phyloP scores from a whole-genome alignment of 371 early-diverging fungal species.

The Quaeritorhiza haematococci region DNA sequence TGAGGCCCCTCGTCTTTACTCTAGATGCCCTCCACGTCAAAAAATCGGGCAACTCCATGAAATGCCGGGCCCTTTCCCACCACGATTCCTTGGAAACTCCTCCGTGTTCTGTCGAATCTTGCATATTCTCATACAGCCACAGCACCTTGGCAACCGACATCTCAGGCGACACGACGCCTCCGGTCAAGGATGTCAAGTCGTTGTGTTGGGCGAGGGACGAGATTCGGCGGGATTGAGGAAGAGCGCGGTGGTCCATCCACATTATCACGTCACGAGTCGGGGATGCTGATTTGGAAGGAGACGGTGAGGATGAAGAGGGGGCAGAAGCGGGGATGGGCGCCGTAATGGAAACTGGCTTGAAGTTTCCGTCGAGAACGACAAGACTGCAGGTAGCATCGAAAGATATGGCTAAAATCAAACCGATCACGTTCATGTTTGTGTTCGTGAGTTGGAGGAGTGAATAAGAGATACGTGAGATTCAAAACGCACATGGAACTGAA shows the following conservation, averaged over 20 bases:
- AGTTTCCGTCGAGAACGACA: slow-evolving; percentile 47
- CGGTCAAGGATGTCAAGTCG: no score
- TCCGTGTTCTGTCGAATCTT: no score
- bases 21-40: slow-evolving; percentile 64
- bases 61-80: slow-evolving; percentile 48
- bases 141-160: slow-evolving; percentile 73
- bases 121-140: slow-evolving; percentile 64
- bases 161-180: slow-evolving; percentile 62
- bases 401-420: no score
- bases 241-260: slow-evolving; percentile 79
- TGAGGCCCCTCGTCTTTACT: slow-evolving; percentile 42
- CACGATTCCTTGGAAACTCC: slow-evolving; percentile 36
- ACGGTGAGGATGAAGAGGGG: no score
- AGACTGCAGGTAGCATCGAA: slow-evolving; percentile 77
- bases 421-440: no score
- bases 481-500: no score
- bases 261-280: slow-evolving; percentile 33
- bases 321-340: no score
- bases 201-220: no score
- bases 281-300: slow-evolving; percentile 16
- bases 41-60: slow-evolving; percentile 73
- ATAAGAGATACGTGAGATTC: no score
- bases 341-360: slow-evolving; percentile 49
- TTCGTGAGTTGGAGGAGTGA: no score
- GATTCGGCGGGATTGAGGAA: no score